Evolutionary conservation across 768 basidiomycete species (phyloP).

Genomic region (Trametes cinnabarina): DNA sequence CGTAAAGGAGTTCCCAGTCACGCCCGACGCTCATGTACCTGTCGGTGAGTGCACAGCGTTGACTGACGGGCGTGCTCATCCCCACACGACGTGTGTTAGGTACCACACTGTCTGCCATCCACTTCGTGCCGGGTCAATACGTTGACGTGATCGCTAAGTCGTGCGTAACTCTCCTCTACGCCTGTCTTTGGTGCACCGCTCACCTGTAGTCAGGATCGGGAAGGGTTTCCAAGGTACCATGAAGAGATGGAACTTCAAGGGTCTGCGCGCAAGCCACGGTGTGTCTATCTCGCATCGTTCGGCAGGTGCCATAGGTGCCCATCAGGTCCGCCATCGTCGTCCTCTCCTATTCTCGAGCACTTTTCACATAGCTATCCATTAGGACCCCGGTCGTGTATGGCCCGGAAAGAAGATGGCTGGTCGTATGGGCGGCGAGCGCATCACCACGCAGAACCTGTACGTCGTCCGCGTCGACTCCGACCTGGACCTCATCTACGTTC

Average conservation of each 20-base stretch:
- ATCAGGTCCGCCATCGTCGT: slow-evolving; percentile 62
- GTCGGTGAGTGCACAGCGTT: slow-evolving; percentile 57
- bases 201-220: slow-evolving; percentile 62
- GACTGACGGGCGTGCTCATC: not conserved
- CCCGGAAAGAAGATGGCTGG: slow-evolving; percentile 99
- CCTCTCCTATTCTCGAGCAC: not conserved
- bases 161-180: slow-evolving; percentile 46
- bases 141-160: slow-evolving; percentile 90
- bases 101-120: slow-evolving; percentile 83
- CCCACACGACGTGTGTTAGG: slow-evolving; percentile 43
- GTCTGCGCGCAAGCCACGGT: slow-evolving; percentile 92
- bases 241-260: slow-evolving; percentile 95
- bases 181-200: not conserved
- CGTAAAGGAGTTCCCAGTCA: slow-evolving; percentile 86
- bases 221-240: slow-evolving; percentile 97
- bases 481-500: slow-evolving; percentile 87
- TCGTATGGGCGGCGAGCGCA: slow-evolving; percentile 78
- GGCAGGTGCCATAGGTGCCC: slow-evolving; percentile 89
- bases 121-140: slow-evolving; percentile 96
- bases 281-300: slow-evolving; percentile 92
- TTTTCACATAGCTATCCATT: not conserved
- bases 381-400: slow-evolving; percentile 96
- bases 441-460: slow-evolving; percentile 83
- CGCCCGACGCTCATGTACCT: slow-evolving; percentile 84
- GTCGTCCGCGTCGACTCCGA: slow-evolving; percentile 85